Conservation (phyloP, 352 stramenopile genomes). For the Pythium rishiriense region DNA sequence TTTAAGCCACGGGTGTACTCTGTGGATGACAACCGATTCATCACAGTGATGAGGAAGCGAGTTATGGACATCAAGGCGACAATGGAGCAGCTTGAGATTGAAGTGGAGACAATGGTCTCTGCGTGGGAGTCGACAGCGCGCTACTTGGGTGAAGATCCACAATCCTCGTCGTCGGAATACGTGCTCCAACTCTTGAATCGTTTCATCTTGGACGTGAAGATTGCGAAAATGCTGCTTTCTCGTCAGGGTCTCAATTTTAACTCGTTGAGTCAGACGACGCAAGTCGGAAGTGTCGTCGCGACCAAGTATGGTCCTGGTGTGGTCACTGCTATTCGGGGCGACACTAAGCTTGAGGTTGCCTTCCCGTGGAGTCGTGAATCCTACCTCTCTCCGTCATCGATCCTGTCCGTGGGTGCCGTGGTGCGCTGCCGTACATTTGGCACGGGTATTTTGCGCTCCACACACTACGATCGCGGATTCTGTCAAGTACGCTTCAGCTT, state of each 20-base stretch:
- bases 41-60: constrained; percentile 46
- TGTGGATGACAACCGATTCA: constrained; percentile 54
- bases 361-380: constrained; percentile 70
- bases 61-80: constrained; percentile 51
- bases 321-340: constrained; percentile 58
- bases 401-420: constrained; percentile 48
- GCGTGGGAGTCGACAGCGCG: constrained; percentile 62
- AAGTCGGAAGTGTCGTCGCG: constrained; percentile 65
- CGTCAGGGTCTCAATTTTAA: constrained; percentile 56
- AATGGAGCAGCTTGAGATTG: constrained; percentile 65
- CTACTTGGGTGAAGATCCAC: constrained; percentile 69
- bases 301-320: constrained; percentile 64
- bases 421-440: constrained; percentile 55
- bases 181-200: constrained; percentile 66
- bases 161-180: constrained; percentile 66
- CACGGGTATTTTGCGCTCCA: constrained; percentile 63
- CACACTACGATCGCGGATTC: constrained; percentile 55
- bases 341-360: constrained; percentile 61
- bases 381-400: constrained; percentile 49
- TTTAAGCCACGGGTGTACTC: constrained; percentile 52
- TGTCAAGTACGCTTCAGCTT: constrained; percentile 69
- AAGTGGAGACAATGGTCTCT: constrained; percentile 58
- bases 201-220: constrained; percentile 78
- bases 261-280: neutral
- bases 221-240: constrained; percentile 61